Conservation (phyloP, 2,329 filamentous ascomycete genomes). For the Sporothrix humicola region DNA sequence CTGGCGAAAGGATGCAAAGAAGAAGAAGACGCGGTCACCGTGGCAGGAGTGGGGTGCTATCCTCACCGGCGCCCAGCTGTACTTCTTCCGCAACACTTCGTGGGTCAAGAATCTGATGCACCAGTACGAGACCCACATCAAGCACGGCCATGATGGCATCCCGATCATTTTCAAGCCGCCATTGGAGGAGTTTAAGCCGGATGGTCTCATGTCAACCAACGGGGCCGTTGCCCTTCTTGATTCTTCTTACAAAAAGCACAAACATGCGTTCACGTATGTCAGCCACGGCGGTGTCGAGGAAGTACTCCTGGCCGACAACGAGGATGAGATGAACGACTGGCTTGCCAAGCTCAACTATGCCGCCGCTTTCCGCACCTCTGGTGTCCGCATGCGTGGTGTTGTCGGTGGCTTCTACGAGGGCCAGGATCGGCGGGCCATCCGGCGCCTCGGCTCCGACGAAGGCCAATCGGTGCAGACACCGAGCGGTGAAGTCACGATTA, state of each 20-base stretch:
- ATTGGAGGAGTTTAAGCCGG: conserved; percentile 88
- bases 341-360: conserved; percentile 95
- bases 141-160: conserved; percentile 73
- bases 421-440: conserved; percentile 73
- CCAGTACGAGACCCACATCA: conserved; percentile 83
- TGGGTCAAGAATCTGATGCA: conserved; percentile 93
- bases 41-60: conserved; percentile 99
- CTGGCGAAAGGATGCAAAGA: conserved; percentile 94
- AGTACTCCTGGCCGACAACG: conserved; percentile 85
- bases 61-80: conserved; percentile 93
- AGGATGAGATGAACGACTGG: conserved; percentile 96
- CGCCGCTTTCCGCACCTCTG: conserved; percentile 88
- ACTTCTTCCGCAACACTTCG: conserved; percentile 90
- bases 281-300: conserved; percentile 87
- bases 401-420: conserved; percentile 85
- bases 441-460: conserved; percentile 69
- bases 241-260: conserved; percentile 88
- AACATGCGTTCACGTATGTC: conserved; percentile 91
- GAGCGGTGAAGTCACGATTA: conserved; percentile 74
- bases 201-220: conserved; percentile 90
- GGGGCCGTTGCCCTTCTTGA: conserved; percentile 89
- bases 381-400: conserved; percentile 87
- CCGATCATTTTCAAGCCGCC: conserved; percentile 91
- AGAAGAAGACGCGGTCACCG: conserved; percentile 89
- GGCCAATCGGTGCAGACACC: conserved; percentile 68